Evolutionary conservation across 208 protist species (phyloP), one percentile per base, ranked within the genome.

Genomic region (Leishmania tarentolae): DNA sequence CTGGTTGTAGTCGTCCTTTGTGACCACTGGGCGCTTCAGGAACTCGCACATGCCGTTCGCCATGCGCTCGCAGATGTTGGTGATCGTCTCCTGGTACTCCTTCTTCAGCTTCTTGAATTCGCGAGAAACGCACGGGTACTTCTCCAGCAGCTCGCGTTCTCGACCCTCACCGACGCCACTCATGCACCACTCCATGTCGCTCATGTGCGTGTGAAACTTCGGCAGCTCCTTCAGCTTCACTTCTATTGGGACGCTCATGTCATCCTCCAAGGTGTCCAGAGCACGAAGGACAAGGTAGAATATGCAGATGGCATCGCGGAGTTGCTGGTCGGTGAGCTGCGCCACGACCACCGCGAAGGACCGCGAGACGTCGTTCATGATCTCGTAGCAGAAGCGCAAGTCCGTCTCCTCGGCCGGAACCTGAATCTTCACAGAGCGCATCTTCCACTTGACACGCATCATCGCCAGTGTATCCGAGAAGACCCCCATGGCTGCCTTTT

Each of bases 201-300:
- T 50, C 50, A 95, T 75, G 56, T 91, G 90, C 42, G 89, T 90
- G 85, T 98, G 88, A 80, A 98, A 98, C 37, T 87, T 86, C 31
- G 81, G 85, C 50, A 98, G 85, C 76, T 96, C 82, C 52, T 69
- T 65, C 75, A 90, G 80, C 87, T 98, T 98, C 37, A 87, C 76
- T 1, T 94, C 86, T 11, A 95, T 63, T 40, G 86, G 66, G 1
- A 98, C 81, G n/a, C 85, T 88, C 87, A 98, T 98, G 84, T 99
- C 97, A 82, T 99, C 97, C 91, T 99, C 98, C 40, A 99, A 83
- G 31, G 98, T 99, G 87, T 99, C 98, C 15, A 99, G 93, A 0
- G 94, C 98, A 44, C 98, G 93, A 37, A 99, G 90, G 28, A 99
- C 97, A 31, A 99, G 92, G 88, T 99, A 99, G 80, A 99, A 99